These are phyloP conservation scores for Chlorociboria aeruginascens DNA, from an alignment of 495 filamentous ascomycete species.

Conservation along the genomic window DNA sequence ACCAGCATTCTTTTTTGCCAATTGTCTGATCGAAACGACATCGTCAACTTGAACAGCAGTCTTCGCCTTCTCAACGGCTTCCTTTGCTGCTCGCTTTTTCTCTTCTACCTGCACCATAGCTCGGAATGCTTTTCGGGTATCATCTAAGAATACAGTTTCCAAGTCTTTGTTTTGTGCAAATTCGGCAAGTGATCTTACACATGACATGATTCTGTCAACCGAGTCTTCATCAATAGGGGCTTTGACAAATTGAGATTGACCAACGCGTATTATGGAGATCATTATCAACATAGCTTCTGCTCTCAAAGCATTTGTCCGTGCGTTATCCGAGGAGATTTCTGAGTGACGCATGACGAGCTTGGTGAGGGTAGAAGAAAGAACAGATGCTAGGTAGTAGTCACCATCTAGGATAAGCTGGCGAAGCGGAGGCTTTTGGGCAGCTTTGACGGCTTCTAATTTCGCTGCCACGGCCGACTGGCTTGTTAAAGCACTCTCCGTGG, in stretches of 20 bases:
- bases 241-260: slow-evolving; percentile 96
- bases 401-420: slow-evolving; percentile 93
- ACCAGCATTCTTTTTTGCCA: slow-evolving; percentile 79
- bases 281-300: slow-evolving; percentile 99
- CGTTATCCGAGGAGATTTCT: slow-evolving; percentile 77
- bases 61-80: slow-evolving; percentile 84
- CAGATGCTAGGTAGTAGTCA: slow-evolving; percentile 93
- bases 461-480: slow-evolving; percentile 82
- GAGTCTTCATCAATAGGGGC: slow-evolving; percentile 96
- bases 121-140: slow-evolving; percentile 90
- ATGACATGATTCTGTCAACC: slow-evolving; percentile 93
- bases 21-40: slow-evolving; percentile 79
- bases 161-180: slow-evolving; percentile 81
- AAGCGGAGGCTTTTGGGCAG: slow-evolving; percentile 90
- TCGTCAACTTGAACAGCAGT: slow-evolving; percentile 93
- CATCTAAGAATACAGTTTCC: slow-evolving; percentile 86
- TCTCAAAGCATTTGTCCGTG: slow-evolving; percentile 84
- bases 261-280: slow-evolving; percentile 92
- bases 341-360: slow-evolving; percentile 98
- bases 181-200: slow-evolving; percentile 84
- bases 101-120: slow-evolving; percentile 98
- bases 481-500: slow-evolving; percentile 91
- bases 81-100: slow-evolving; percentile 88
- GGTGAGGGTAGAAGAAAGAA: slow-evolving; percentile 86
- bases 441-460: slow-evolving; percentile 91